These are phyloP conservation scores for Oldenlandia corymbosa DNA, from an alignment of 257 asterid genomes.

Conservation along the genomic window DNA sequence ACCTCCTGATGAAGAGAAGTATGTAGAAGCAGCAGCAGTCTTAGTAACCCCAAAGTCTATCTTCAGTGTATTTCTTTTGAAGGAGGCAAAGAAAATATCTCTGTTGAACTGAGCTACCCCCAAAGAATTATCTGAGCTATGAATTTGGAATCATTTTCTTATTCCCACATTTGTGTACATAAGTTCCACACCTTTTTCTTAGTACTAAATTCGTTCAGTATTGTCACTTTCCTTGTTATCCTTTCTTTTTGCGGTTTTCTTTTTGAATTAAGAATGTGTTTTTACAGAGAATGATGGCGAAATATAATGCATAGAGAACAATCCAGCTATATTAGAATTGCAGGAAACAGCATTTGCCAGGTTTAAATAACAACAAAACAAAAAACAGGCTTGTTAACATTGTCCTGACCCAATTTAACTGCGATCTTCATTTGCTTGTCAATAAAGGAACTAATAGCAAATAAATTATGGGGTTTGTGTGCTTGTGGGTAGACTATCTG, in stretches of 20 bases:
- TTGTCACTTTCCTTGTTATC: background rate
- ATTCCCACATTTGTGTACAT: too few species aligned
- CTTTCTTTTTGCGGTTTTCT: too few species aligned
- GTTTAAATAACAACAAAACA: background rate
- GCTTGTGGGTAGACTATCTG: too few species aligned
- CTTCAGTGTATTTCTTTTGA: constrained; percentile 2
- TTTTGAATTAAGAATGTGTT: too few species aligned
- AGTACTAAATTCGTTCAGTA: background rate
- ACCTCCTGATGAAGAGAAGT: background rate
- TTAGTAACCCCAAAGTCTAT: background rate
- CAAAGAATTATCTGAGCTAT: background rate
- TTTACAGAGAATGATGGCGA: too few species aligned
- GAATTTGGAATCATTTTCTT: background rate
- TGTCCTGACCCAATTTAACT: background rate
- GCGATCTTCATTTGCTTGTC: background rate
- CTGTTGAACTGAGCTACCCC: background rate
- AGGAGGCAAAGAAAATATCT: background rate
- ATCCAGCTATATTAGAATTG: too few species aligned
- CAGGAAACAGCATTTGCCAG: background rate
- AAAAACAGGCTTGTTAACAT: background rate
- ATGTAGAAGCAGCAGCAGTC: background rate
- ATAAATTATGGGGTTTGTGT: background rate
- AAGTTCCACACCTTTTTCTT: background rate
- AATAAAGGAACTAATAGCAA: background rate
- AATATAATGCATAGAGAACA: too few species aligned